Conservation (phyloP, 495 filamentous ascomycete genomes). For the Aspergillus cavernicola region DNA sequence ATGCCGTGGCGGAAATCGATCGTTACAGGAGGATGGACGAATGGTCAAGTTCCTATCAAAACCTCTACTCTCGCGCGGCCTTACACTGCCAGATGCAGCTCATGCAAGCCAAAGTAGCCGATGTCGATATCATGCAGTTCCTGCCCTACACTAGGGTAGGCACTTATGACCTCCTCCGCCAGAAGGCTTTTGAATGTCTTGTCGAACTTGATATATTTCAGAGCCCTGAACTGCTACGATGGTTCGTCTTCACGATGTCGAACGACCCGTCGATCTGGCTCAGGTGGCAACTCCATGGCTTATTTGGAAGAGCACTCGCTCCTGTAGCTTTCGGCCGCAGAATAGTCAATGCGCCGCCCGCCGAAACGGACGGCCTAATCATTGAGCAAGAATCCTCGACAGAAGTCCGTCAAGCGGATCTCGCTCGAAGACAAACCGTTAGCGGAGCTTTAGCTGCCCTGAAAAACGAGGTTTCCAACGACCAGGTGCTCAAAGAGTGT, state of each 20-base stretch:
- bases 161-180: constrained; percentile 73
- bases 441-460: constrained; percentile 70
- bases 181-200: constrained; percentile 78
- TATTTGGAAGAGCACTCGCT: constrained; percentile 70
- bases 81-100: constrained; percentile 71
- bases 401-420: constrained; percentile 62
- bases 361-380: constrained; percentile 60
- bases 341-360: constrained; percentile 20
- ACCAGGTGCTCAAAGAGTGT: constrained; percentile 60
- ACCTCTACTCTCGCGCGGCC: constrained; percentile 79
- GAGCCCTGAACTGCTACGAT: constrained; percentile 57
- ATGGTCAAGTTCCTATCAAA: constrained; percentile 88
- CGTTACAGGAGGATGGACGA: constrained; percentile 90
- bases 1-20: constrained; percentile 80
- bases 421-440: constrained; percentile 71
- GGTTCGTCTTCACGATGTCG: constrained; percentile 67
- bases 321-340: constrained; percentile 72
- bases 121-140: constrained; percentile 61
- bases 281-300: constrained; percentile 61
- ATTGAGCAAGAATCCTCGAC: constrained; percentile 74
- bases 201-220: constrained; percentile 71
- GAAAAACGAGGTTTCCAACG: constrained; percentile 62
- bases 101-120: constrained; percentile 66
- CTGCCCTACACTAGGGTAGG: constrained; percentile 74
- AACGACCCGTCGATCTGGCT: constrained; percentile 80